Percentiles rank a stretch among this genome's conserved stretches.
Evolutionary conservation across 2,329 filamentous ascomycete genomes (phyloP).

Genomic region (Fusarium chuoi): DNA sequence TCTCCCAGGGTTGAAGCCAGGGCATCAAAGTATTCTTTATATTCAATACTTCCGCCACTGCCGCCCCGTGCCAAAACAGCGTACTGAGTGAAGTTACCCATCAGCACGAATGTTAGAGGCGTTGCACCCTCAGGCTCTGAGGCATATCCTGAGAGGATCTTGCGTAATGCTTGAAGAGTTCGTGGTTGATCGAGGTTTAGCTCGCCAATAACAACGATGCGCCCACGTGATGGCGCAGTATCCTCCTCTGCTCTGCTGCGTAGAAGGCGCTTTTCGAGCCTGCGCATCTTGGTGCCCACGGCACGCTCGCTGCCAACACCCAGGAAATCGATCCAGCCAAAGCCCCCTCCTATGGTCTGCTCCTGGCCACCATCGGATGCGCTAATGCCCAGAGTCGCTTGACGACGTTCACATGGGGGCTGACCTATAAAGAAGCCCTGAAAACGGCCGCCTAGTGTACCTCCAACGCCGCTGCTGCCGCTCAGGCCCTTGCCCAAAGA

Average conservation of each 20-base stretch:
- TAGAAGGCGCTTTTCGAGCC: slow-evolving; percentile 77
- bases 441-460: slow-evolving; percentile 91
- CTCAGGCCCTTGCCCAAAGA: slow-evolving; percentile 76
- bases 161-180: slow-evolving; percentile 83
- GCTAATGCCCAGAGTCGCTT: slow-evolving; percentile 78
- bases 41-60: slow-evolving; percentile 87
- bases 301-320: slow-evolving; percentile 91
- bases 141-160: slow-evolving; percentile 80
- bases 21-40: slow-evolving; percentile 95
- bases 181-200: slow-evolving; percentile 85
- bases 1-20: slow-evolving; percentile 85
- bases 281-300: slow-evolving; percentile 83
- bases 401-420: slow-evolving; percentile 88
- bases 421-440: slow-evolving; percentile 91
- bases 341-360: slow-evolving; percentile 78
- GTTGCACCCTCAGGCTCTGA: slow-evolving; percentile 69
- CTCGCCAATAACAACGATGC: slow-evolving; percentile 83
- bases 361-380: slow-evolving; percentile 67
- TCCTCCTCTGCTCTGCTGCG: slow-evolving; percentile 51
- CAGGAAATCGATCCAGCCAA: slow-evolving; percentile 97
- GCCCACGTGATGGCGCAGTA: slow-evolving; percentile 54
- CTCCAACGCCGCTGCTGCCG: slow-evolving; percentile 83
- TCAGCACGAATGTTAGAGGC: slow-evolving; percentile 83
- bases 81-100: slow-evolving; percentile 82
- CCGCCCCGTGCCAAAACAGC: slow-evolving; percentile 74